phyloP scores from a whole-genome alignment of 768 basidiomycete genomes.

The Trametes cinnabarina region DNA sequence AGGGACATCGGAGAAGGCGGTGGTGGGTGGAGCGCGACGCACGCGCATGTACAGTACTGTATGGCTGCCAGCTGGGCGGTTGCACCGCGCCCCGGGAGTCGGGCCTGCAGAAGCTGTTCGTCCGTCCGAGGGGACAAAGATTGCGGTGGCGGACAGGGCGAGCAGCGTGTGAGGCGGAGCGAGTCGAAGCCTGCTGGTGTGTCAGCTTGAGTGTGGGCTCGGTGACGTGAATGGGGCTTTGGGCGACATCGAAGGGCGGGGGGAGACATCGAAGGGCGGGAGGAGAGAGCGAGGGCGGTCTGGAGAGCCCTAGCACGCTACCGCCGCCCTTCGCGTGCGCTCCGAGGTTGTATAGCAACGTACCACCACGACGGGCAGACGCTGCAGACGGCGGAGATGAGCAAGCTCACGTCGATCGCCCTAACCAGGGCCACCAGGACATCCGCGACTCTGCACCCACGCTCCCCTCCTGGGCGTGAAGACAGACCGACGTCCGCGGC shows the following conservation, averaged over 20 bases:
- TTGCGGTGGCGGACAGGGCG: too few species aligned
- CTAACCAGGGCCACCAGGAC: not conserved
- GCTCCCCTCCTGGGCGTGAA: not conserved
- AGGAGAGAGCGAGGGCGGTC: not conserved
- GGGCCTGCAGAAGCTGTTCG: too few species aligned
- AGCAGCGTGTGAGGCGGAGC: too few species aligned
- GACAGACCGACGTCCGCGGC: not conserved
- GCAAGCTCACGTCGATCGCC: not conserved
- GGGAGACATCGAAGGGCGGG: not conserved
- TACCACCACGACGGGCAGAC: not conserved
- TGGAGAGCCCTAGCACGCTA: slow-evolving; percentile 1
- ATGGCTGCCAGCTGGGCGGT: too few species aligned
- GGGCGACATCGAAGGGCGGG: too few species aligned
- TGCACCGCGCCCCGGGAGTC: too few species aligned
- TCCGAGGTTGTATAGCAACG: not conserved
- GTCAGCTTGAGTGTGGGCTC: not conserved
- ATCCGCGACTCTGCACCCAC: not conserved
- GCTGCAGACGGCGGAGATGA: too few species aligned
- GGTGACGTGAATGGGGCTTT: not conserved
- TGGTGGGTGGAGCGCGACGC: not conserved
- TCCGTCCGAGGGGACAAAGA: too few species aligned
- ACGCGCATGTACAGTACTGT: too few species aligned
- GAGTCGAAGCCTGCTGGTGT: too few species aligned
- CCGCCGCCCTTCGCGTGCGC: not conserved
- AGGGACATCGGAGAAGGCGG: not conserved